Evolutionary conservation across 2,329 filamentous ascomycete species (phyloP).

Genomic region (Clonostachys sp.): DNA sequence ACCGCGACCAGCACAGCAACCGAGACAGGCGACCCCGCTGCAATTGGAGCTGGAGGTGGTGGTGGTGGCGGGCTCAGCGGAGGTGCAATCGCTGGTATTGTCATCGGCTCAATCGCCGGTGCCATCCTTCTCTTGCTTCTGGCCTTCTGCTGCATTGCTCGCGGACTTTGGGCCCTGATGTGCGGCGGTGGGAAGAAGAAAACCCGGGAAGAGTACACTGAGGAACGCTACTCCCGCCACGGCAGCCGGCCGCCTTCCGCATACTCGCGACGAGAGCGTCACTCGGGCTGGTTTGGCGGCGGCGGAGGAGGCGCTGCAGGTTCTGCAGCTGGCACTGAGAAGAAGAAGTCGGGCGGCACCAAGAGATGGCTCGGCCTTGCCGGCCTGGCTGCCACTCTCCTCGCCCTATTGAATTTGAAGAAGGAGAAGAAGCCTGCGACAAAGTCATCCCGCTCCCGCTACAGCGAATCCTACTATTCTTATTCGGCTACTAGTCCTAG

Average conservation of each 20-base stretch:
- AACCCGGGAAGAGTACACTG: constrained; percentile 52
- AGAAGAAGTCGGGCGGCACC: constrained; percentile 40
- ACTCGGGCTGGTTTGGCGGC: constrained; percentile 52
- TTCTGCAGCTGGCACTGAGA: constrained; percentile 15
- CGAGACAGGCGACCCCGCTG: constrained; percentile 39
- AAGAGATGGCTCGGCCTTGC: constrained; percentile 49
- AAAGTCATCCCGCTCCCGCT: constrained; percentile 37
- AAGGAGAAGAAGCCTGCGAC: constrained; percentile 41
- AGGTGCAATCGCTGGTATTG: constrained; percentile 77
- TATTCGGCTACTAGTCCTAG: constrained; percentile 47
- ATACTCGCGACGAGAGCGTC: constrained; percentile 44
- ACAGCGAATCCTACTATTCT: constrained; percentile 49
- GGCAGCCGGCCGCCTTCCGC: constrained; percentile 33
- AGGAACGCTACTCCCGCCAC: constrained; percentile 55
- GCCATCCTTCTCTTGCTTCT: constrained; percentile 63
- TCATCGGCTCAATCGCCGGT: constrained; percentile 67
- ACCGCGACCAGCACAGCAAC: constrained; percentile 45
- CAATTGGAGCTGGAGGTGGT: constrained; percentile 28
- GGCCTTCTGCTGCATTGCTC: constrained; percentile 70
- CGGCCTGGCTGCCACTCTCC: constrained; percentile 43
- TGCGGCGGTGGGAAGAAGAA: constrained; percentile 58
- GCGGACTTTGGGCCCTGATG: constrained; percentile 57
- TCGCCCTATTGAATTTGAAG: constrained; percentile 49
- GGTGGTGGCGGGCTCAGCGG: constrained; percentile 49
- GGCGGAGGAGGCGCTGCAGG: constrained; percentile 27